Conservation (phyloP, 2,329 filamentous ascomycete species). For the Metarhizium rileyi region DNA sequence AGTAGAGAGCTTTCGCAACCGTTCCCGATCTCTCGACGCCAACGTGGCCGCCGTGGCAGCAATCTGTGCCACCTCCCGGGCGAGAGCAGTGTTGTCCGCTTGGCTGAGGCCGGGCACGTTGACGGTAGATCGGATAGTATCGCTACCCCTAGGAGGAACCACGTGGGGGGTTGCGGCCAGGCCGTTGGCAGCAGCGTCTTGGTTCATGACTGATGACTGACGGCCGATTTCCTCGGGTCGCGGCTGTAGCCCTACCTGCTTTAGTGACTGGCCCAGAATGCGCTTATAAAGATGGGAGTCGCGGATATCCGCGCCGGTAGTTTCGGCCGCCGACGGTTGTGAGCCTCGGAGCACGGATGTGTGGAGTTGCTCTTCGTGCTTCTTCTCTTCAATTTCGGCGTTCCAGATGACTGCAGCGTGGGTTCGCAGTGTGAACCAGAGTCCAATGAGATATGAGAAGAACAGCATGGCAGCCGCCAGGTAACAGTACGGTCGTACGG, state of each 20-base stretch:
- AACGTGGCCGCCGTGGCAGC: slow-evolving; percentile 84
- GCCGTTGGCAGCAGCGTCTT: slow-evolving; percentile 30
- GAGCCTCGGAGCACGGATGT: slow-evolving; percentile 23
- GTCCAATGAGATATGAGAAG: slow-evolving; percentile 82
- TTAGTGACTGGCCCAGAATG: slow-evolving; percentile 82
- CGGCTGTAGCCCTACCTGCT: slow-evolving; percentile 62
- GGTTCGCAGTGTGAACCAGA: slow-evolving; percentile 91
- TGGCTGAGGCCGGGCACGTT: slow-evolving; percentile 64
- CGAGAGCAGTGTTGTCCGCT: slow-evolving; percentile 70
- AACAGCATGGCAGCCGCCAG: slow-evolving; percentile 79
- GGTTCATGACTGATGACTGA: slow-evolving; percentile 26
- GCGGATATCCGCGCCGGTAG: slow-evolving; percentile 59
- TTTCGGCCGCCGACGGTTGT: slow-evolving; percentile 32
- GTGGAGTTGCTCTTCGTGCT: slow-evolving; percentile 42
- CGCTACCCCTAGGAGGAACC: slow-evolving; percentile 60
- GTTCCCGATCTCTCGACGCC: slow-evolving; percentile 61
- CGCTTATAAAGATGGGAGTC: slow-evolving; percentile 88
- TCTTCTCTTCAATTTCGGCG: slow-evolving; percentile 70
- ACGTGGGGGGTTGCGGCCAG: slow-evolving; percentile 52
- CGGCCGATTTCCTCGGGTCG: slow-evolving; percentile 38
- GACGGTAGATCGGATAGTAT: slow-evolving; percentile 32
- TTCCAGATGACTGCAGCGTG: slow-evolving; percentile 98
- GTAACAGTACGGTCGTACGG: slow-evolving; percentile 89
- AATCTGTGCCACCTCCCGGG: slow-evolving; percentile 85
- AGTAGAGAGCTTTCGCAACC: slow-evolving; percentile 27